Conservation (phyloP, 2,329 filamentous ascomycete genomes). For the Colletotrichum endophyticum region DNA sequence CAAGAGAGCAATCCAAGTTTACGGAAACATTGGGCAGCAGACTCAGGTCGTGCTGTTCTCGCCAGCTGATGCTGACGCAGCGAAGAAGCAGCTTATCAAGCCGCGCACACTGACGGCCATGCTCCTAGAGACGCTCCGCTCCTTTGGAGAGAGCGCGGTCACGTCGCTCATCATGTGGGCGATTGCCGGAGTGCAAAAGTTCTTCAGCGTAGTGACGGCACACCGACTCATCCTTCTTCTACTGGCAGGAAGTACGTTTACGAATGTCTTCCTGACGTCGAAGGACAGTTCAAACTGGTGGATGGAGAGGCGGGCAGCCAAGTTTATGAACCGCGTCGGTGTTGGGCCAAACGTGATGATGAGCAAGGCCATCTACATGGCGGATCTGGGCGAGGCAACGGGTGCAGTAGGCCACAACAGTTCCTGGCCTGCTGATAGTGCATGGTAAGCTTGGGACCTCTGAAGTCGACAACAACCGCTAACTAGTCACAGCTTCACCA, state of each 20-base stretch:
- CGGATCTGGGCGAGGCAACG: slow-evolving; percentile 74
- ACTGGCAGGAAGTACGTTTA: slow-evolving; percentile 70
- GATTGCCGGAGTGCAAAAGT: slow-evolving; percentile 67
- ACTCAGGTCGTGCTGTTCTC: slow-evolving; percentile 67
- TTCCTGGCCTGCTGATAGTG: slow-evolving; percentile 50
- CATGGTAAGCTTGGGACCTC: slow-evolving; percentile 42
- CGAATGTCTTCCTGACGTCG: slow-evolving; percentile 78
- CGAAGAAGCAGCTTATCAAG: slow-evolving; percentile 64
- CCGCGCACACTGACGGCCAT: slow-evolving; percentile 70
- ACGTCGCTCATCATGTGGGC: slow-evolving; percentile 80
- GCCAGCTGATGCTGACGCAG: slow-evolving; percentile 47
- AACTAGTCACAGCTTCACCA: slow-evolving; percentile 53
- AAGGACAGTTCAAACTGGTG: slow-evolving; percentile 81
- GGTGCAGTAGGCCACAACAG: slow-evolving; percentile 36
- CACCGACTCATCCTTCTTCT: slow-evolving; percentile 76
- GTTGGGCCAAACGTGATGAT: slow-evolving; percentile 80
- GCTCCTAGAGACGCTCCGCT: slow-evolving; percentile 74
- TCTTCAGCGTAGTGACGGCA: slow-evolving; percentile 72
- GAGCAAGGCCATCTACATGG: slow-evolving; percentile 84
- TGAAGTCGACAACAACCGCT: not conserved
- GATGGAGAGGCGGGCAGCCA: slow-evolving; percentile 79
- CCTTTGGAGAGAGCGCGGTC: slow-evolving; percentile 75
- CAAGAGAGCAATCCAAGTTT: slow-evolving; percentile 79
- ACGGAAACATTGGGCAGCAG: slow-evolving; percentile 75
- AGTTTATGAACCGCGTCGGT: slow-evolving; percentile 83